Conservation (phyloP, 2,329 filamentous ascomycete species). For the Hysterium pulicare region DNA sequence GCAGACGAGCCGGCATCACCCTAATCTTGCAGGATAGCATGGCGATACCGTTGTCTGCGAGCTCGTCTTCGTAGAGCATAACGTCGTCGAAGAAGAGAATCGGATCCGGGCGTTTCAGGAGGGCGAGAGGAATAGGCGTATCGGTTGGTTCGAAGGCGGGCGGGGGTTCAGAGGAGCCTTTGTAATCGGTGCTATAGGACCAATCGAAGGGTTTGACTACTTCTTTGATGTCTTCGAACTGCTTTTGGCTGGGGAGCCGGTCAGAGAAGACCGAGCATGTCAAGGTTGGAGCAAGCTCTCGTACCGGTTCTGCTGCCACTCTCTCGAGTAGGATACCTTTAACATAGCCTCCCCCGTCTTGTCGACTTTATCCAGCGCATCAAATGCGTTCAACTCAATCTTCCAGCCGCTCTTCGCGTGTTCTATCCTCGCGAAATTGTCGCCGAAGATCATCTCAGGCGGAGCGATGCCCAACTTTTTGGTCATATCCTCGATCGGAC, state of each 20-base stretch:
- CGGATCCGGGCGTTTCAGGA: conserved; percentile 84
- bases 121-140: conserved; percentile 73
- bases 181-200: conserved; percentile 91
- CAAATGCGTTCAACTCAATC: conserved; percentile 77
- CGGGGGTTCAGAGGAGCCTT: conserved; percentile 58
- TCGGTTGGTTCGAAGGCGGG: conserved; percentile 44
- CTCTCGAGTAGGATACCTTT: conserved; percentile 85
- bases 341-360: conserved; percentile 91
- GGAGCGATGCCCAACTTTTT: conserved; percentile 76
- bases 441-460: conserved; percentile 99
- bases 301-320: conserved; percentile 72
- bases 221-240: conserved; percentile 82
- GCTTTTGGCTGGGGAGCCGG: conserved; percentile 69
- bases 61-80: conserved; percentile 92
- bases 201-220: conserved; percentile 96
- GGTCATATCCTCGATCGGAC: conserved; percentile 82
- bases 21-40: conserved; percentile 86
- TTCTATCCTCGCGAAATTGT: conserved; percentile 76
- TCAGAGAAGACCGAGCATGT: too few species aligned
- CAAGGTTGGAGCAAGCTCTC: conserved; percentile 20
- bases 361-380: conserved; percentile 86
- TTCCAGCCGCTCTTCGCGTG: conserved; percentile 75
- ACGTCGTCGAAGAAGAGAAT: conserved; percentile 98
- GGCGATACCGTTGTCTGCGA: conserved; percentile 95
- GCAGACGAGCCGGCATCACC: conserved; percentile 84